Base-by-base conservation (phyloP, 345 rosid species). In the Salix udensis region DNA sequence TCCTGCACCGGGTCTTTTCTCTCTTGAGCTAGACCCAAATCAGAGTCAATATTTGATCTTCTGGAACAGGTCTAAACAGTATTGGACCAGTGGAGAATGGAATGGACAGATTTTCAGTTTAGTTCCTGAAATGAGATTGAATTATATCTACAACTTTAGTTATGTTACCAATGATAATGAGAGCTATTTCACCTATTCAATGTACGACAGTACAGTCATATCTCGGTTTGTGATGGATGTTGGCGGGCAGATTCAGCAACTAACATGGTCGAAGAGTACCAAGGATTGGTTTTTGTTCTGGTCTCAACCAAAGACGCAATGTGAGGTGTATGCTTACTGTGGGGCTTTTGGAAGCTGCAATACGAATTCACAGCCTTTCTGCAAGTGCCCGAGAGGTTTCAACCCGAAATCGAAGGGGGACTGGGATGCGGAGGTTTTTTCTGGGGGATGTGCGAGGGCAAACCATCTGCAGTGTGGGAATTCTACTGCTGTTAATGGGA, bases 51-150 rank as follows among this genome's bases (percentile, higher is more conserved):
- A 92, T 82, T 72, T 66, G 19, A 84, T 88, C 48, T 53, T 74
- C 15, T 84, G 94, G 94, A 92, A 94, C 50, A 48, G 66, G 71
- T 72, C 96, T 8, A 64, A 19, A 2, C n/a, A 3, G 30, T 92
- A 75, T 71, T 91, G 97, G 97, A 77, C 77, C 4, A 91, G 94
- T 78, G 97, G 98, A 62, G 3, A 77, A 8, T 92, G 97, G 98
- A 84, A 90, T 64, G 68, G 67, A 13, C 81, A 79, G 65, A 79
- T 77, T 30, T 92, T 94, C 77, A 79, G 78, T 65, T 36, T 31
- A 15, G 87, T 92, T 19, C 98, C 98, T 4, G 98, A 92, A 67
- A 91, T 94, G 96, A 85, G 85, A 70, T 70, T 77, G 68, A 85
- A 85, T 67, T 87, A 84, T 36, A 74, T 88, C 68, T 89, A 83